Conservation (phyloP, 208 protist species). For the Acanthamoeba castellanii region DNA sequence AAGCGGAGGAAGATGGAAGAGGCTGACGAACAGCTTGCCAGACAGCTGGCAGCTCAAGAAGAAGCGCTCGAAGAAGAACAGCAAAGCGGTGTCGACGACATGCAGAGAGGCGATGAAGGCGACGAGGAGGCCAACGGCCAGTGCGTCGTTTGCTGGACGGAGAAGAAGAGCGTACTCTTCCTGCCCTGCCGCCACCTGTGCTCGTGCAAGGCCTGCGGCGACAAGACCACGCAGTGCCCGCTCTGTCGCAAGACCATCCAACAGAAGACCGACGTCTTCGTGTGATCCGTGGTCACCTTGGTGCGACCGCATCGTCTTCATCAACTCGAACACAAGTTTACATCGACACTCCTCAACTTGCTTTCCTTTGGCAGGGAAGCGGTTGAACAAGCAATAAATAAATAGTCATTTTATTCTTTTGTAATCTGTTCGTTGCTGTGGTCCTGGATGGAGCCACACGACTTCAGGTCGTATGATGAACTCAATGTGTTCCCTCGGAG, state of each 20-base stretch:
- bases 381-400: no score
- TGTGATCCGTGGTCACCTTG: background rate
- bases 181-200: conserved; percentile 47
- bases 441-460: background rate
- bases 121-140: background rate
- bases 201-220: conserved; percentile 55
- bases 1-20: conserved; percentile 38
- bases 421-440: background rate
- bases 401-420: background rate
- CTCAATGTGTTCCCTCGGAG: background rate
- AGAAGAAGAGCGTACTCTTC: conserved; percentile 67
- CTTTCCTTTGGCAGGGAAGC: no score
- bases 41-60: background rate
- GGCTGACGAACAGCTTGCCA: background rate
- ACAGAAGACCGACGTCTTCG: conserved; percentile 38
- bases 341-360: no score
- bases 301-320: background rate
- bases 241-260: conserved; percentile 31
- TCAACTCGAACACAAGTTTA: background rate
- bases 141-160: conserved; percentile 54
- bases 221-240: conserved; percentile 42
- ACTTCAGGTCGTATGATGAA: background rate
- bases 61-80: background rate
- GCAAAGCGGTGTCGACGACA: background rate
- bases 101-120: background rate